Percentiles rank a stretch among this genome's conserved stretches.
phyloP scores from a whole-genome alignment of 768 basidiomycete species.

The Rhizopogon vesiculosus region DNA sequence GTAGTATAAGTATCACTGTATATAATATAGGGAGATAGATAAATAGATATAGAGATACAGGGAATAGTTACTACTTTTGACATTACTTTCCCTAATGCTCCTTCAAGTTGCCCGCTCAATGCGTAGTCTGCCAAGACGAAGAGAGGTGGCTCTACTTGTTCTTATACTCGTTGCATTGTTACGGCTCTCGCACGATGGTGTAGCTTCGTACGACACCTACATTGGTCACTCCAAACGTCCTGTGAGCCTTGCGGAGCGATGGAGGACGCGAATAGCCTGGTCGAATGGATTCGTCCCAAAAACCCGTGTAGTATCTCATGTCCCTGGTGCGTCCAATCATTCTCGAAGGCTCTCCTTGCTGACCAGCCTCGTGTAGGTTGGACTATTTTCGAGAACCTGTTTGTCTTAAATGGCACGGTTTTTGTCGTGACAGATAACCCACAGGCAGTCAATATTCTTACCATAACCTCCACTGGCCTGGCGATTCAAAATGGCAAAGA shows the following conservation, averaged over 20 bases:
- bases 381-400: slow-evolving; percentile 85
- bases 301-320: slow-evolving; percentile 72
- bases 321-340: slow-evolving; percentile 47
- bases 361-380: slow-evolving; percentile 50
- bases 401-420: slow-evolving; percentile 74
- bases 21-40: no score
- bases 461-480: slow-evolving; percentile 68
- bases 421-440: slow-evolving; percentile 76
- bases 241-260: slow-evolving; percentile 15
- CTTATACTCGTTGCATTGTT: slow-evolving; percentile 44
- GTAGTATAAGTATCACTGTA: no score
- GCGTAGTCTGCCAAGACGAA: slow-evolving; percentile 38
- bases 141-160: slow-evolving; percentile 50
- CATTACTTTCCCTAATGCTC: no score
- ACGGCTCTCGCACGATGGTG: slow-evolving; percentile 30
- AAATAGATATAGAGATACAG: no score
- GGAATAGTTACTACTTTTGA: no score
- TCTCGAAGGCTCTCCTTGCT: background rate
- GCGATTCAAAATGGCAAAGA: slow-evolving; percentile 53
- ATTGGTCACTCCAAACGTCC: slow-evolving; percentile 4
- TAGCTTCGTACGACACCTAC: slow-evolving; percentile 4
- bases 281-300: slow-evolving; percentile 35
- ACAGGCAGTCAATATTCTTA: slow-evolving; percentile 45
- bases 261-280: slow-evolving; percentile 38
- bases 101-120: background rate